Percentiles rank a stretch among this genome's conserved stretches.
These are phyloP conservation scores for Volvariella volvacea DNA, from an alignment of 1,284 basidiomycete genomes.

Conservation along the genomic window DNA sequence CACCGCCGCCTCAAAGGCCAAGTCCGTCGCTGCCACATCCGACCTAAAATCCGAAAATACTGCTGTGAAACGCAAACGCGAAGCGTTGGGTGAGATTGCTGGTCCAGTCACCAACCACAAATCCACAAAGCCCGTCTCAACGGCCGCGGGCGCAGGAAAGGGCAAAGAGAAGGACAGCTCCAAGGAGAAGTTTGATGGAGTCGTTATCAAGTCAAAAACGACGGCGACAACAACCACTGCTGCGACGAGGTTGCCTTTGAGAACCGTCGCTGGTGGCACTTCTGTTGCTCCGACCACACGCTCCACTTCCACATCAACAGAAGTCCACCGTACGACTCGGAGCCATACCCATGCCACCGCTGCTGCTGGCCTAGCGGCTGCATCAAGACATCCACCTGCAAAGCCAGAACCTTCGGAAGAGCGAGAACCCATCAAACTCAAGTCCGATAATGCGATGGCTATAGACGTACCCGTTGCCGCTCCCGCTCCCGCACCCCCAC, in stretches of 20 bases:
- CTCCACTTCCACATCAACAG: no score
- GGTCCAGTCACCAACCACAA: slow-evolving; percentile 43
- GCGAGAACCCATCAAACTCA: slow-evolving; percentile 11
- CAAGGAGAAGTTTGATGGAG: slow-evolving; percentile 45
- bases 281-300: slow-evolving; percentile 1
- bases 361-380: slow-evolving; percentile 15
- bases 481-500: no score
- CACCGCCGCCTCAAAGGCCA: slow-evolving; percentile 46
- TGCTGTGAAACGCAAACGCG: slow-evolving; percentile 68
- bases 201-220: slow-evolving; percentile 40
- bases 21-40: slow-evolving; percentile 23
- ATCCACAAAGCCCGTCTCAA: slow-evolving; percentile 15
- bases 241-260: slow-evolving; percentile 33
- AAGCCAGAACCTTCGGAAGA: slow-evolving; percentile 26
- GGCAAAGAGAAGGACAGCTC: slow-evolving; percentile 37
- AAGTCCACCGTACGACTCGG: slow-evolving; percentile 6
- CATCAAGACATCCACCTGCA: slow-evolving; percentile 2
- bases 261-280: slow-evolving; percentile 25
- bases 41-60: slow-evolving; percentile 32
- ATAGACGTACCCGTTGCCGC: slow-evolving; percentile 36
- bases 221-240: slow-evolving; percentile 27
- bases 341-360: slow-evolving; percentile 16
- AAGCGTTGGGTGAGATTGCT: slow-evolving; percentile 64
- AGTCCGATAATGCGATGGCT: slow-evolving; percentile 48
- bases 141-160: slow-evolving; percentile 24